Base-by-base conservation (phyloP, 345 rosid species). In the Citrus cavaleriei region DNA sequence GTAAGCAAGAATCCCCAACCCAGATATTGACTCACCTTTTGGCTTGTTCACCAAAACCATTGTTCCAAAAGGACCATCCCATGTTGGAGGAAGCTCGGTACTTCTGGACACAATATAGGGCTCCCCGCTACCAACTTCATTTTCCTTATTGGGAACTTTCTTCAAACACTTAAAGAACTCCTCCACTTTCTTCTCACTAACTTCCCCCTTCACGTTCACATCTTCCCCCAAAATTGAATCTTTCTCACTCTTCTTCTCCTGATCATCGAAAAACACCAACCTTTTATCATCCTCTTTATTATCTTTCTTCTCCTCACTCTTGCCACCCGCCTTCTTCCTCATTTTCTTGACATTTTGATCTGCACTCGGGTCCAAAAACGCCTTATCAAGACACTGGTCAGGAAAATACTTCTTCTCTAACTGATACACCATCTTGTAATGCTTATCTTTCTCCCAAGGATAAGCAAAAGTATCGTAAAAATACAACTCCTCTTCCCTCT, bases 381-480 rank as follows among this genome's bases (percentile, higher is more conserved):
- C 97, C 89, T 93, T 94, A 76, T 94, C 97, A 58, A 96, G 88
- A 72, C 94, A 86, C 19, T 94, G 97, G 59, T 91, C 97, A 27
- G 98, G 98, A 57, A 87, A 96, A 86, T 89, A 96, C 90, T 94
- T 96, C 92, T 96, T 94, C 88, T 96, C 99, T 80, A 93, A 78
- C 89, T 96, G 92, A 88, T 91, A 91, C 72, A 93, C 97, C 99
- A 93, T 94, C 89, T 91, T 94, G 83, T 96, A 96, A 87, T 94
- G 99, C 91, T 91, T 91, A 74, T 93, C 92, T 79, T 93, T 93
- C 86, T 94, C 97, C 99, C 98, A 94, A 1, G 99, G 98, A 82
- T 89, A 91, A 51, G 97, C 91, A 85, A 96, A 93, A 4, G 95
- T 49, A 77, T 96, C 97, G 64, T 92, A 85, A 55, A 96, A 93